These are phyloP conservation scores for Myotisia sp. DNA, from an alignment of 2,329 filamentous ascomycete genomes.

Conservation along the genomic window DNA sequence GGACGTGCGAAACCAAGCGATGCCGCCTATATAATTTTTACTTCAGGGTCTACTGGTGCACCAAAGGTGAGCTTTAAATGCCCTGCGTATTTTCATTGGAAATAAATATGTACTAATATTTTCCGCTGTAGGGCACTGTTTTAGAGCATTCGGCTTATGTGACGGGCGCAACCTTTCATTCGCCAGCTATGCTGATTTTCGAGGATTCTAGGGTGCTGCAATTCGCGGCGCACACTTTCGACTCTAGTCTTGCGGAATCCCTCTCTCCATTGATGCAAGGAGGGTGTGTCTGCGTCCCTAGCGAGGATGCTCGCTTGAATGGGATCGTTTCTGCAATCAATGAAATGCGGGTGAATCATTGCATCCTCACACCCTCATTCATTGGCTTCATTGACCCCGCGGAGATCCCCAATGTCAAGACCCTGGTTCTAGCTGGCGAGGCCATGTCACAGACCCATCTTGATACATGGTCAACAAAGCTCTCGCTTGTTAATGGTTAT, in stretches of 20 bases:
- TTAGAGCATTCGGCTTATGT: slow-evolving; percentile 48
- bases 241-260: slow-evolving; percentile 41
- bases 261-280: slow-evolving; percentile 42
- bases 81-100: background rate
- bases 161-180: slow-evolving; percentile 41
- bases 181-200: slow-evolving; percentile 35
- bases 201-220: slow-evolving; percentile 43
- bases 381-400: slow-evolving; percentile 34
- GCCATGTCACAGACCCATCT: slow-evolving; percentile 34
- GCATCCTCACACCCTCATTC: slow-evolving; percentile 47
- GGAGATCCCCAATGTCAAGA: slow-evolving; percentile 30
- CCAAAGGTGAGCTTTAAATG: slow-evolving; percentile 33
- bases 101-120: slow-evolving; percentile 8
- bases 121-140: slow-evolving; percentile 42
- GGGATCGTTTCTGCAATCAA: slow-evolving; percentile 39
- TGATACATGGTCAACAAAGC: slow-evolving; percentile 23
- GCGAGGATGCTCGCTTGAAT: slow-evolving; percentile 34
- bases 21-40: slow-evolving; percentile 45
- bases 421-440: slow-evolving; percentile 33
- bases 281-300: slow-evolving; percentile 46
- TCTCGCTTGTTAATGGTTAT: slow-evolving; percentile 30
- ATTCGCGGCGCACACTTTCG: slow-evolving; percentile 42
- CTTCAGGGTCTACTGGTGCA: slow-evolving; percentile 41
- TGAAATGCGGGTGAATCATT: slow-evolving; percentile 39
- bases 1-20: slow-evolving; percentile 20